Conservation (phyloP, 2,329 filamentous ascomycete species). For the Pestalotiopsis sp. region DNA sequence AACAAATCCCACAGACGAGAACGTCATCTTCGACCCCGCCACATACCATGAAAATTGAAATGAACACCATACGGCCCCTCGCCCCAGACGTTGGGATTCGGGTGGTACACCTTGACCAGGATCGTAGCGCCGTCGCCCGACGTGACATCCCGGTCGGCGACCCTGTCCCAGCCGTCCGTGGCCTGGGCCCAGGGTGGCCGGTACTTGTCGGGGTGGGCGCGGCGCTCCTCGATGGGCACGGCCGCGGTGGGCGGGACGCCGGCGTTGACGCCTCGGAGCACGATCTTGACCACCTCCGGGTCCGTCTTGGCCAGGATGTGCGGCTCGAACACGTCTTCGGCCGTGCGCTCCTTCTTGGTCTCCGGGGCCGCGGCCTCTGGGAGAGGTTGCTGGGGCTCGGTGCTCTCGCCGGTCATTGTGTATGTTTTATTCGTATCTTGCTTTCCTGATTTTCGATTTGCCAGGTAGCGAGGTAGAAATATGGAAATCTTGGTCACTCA, state of each 20-base stretch:
- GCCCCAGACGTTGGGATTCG: conserved; percentile 30
- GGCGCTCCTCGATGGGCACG: conserved; percentile 31
- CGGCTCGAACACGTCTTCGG: conserved; percentile 29
- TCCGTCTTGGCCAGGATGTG: conserved; percentile 31
- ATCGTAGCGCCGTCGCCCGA: conserved; percentile 33
- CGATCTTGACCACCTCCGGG: conserved; percentile 31
- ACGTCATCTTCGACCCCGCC: background rate
- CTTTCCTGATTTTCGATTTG: background rate
- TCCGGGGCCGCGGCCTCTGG: background rate
- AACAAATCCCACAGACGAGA: background rate
- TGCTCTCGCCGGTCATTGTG: background rate
- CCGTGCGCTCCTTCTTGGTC: conserved; percentile 10
- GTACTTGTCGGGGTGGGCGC: conserved; percentile 30
- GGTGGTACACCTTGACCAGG: conserved; percentile 35
- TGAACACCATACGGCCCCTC: conserved; percentile 35
- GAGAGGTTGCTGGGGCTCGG: background rate
- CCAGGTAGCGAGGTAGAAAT: background rate
- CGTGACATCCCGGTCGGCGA: conserved; percentile 26
- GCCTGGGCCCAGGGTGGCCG: conserved; percentile 29
- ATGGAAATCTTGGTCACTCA: background rate
- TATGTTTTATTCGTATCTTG: background rate
- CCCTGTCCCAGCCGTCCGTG: conserved; percentile 29
- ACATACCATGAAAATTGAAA: conserved; percentile 37
- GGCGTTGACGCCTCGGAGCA: conserved; percentile 23
- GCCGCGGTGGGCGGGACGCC: conserved; percentile 20